phyloP scores from a whole-genome alignment of 495 filamentous ascomycete genomes.

The Lindgomyces ingoldianus region DNA sequence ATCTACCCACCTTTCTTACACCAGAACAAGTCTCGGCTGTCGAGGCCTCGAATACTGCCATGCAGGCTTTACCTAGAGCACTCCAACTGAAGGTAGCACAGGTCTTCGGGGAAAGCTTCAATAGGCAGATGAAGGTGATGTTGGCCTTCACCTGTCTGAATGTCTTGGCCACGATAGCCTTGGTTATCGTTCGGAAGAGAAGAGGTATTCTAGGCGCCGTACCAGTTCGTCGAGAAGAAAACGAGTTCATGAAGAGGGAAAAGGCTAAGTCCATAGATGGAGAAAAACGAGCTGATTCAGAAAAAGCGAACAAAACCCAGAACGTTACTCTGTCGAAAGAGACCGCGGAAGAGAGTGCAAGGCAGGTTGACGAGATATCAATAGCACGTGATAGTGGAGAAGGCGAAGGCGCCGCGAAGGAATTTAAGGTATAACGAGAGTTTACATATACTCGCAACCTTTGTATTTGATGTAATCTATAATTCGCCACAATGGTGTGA shows the following conservation, averaged over 20 bases:
- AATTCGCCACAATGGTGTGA: too few species aligned
- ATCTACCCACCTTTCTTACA: constrained; percentile 18
- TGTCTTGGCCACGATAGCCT: constrained; percentile 14
- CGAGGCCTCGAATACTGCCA: constrained; percentile 4
- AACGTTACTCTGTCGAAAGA: too few species aligned
- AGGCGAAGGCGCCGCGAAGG: background rate
- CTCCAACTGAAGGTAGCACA: background rate
- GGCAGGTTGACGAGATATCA: too few species aligned
- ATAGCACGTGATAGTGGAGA: background rate
- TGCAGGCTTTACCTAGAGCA: constrained; percentile 9
- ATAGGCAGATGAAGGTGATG: constrained; percentile 32
- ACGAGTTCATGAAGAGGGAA: constrained; percentile 23
- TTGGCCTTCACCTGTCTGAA: constrained; percentile 24
- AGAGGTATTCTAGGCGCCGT: constrained; percentile 15
- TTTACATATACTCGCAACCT: too few species aligned
- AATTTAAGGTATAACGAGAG: background rate
- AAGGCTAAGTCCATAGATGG: background rate
- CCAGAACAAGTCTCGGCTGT: constrained; percentile 23
- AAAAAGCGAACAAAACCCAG: too few species aligned
- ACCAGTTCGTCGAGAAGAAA: constrained; percentile 13
- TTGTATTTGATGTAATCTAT: too few species aligned
- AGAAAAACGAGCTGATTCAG: too few species aligned
- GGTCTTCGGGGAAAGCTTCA: constrained; percentile 31
- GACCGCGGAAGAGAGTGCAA: too few species aligned
- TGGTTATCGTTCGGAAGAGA: constrained; percentile 16